Evolutionary conservation across 441 rosid species (phyloP).

Genomic region (Adansonia gregorii): DNA sequence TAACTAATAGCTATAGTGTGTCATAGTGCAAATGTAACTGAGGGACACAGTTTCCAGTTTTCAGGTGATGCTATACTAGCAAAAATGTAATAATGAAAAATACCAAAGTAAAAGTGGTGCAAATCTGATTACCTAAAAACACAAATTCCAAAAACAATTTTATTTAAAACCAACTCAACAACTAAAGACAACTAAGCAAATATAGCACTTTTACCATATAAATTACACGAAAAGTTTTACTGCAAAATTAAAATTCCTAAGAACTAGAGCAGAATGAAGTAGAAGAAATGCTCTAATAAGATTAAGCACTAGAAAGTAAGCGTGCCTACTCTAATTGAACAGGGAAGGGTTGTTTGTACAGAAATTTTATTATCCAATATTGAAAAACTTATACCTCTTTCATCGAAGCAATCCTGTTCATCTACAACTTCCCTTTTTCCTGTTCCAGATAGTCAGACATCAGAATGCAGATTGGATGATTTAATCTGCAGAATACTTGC

Average conservation of each 20-base stretch:
- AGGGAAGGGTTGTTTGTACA: constrained; percentile 3
- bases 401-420: not conserved
- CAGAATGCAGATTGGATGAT: constrained; percentile 8
- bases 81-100: constrained; percentile 15
- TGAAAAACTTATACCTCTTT: not conserved
- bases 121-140: not conserved
- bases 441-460: constrained; percentile 23
- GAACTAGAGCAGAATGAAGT: not conserved
- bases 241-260: not conserved
- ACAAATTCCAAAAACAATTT: not conserved
- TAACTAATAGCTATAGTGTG: not conserved
- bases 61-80: not conserved
- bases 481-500: constrained; percentile 1
- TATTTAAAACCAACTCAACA: not conserved
- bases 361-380: not conserved
- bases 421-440: not conserved
- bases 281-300: not conserved
- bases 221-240: not conserved
- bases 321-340: not conserved
- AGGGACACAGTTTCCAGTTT: constrained; percentile 4
- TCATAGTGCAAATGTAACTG: not conserved
- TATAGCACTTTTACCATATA: not conserved
- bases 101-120: not conserved
- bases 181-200: not conserved
- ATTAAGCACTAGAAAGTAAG: not conserved